Percentiles rank a stretch among this genome's conserved stretches.
Conservation (phyloP, 2,329 filamentous ascomycete genomes). For the Sporothrix pseudoabietina region DNA sequence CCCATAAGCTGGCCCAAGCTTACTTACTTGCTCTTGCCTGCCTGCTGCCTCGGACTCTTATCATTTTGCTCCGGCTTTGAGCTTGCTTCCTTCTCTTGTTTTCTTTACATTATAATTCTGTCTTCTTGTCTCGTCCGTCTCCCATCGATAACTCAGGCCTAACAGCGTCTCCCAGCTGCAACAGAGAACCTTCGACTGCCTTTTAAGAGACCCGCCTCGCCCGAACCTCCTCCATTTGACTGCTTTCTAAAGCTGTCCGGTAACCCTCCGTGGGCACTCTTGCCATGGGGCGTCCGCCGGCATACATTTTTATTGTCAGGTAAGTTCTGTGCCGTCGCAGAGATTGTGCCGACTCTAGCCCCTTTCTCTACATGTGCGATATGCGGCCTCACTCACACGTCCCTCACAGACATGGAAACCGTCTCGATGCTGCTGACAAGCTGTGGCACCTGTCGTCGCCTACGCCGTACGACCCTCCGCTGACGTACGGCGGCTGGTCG, state of each 20-base stretch:
- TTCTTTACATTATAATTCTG: not conserved
- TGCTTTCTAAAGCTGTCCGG: not conserved
- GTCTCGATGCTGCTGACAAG: slow-evolving; percentile 91
- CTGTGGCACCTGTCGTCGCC: slow-evolving; percentile 92
- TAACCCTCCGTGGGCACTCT: not conserved
- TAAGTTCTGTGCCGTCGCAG: slow-evolving; percentile 39
- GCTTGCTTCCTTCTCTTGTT: not conserved
- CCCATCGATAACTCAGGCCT: not conserved
- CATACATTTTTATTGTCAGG: slow-evolving; percentile 56
- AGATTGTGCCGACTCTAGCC: not conserved
- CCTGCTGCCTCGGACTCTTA: not conserved
- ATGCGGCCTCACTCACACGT: slow-evolving; percentile 6
- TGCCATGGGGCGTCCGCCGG: slow-evolving; percentile 51
- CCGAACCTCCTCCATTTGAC: not conserved
- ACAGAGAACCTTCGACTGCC: not conserved
- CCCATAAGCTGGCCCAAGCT: slow-evolving; percentile 23
- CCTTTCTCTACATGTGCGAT: not conserved
- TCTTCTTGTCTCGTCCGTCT: not conserved
- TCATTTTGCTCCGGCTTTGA: not conserved
- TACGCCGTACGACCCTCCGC: slow-evolving; percentile 90
- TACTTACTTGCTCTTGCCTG: not conserved
- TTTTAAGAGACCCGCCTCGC: not conserved
- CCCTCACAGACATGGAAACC: slow-evolving; percentile 75
- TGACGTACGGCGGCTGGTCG: slow-evolving; percentile 92
- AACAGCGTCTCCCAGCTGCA: not conserved